Evolutionary conservation across 352 stramenopile species (phyloP), one percentile per base, ranked within the genome.

Genomic region (Plasmopara halstedii): DNA sequence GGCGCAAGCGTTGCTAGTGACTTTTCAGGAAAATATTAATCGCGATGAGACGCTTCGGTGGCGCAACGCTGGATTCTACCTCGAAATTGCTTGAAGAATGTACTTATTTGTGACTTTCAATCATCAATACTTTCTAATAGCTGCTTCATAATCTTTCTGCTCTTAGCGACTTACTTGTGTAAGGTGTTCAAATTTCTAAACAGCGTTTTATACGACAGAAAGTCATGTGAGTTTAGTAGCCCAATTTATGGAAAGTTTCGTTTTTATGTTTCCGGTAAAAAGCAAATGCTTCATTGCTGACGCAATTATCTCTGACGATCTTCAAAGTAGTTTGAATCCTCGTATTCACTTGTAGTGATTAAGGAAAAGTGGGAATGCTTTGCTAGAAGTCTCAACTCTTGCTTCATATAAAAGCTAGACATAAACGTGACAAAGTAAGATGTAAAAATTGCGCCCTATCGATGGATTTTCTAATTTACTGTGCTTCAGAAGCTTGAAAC

Each of bases 381-480:
- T n/a, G n/a, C n/a, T n/a, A n/a, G n/a, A n/a, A 25, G 7, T 11
- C 20, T 39, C 33, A 4, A 39, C 33, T 11, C 20, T 22, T 21
- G n/a, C n/a, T n/a, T n/a, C n/a, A n/a, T 23, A 39, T 17, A 22
- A 20, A 10, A 4, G 4, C 23, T 4, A 27, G 23, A 8, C 25
- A 6, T 10, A 29, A 20, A 21, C 51, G 17, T 42, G 29, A 18
- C 29, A 29, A 42, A 11, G 19, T 32, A 42, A 25, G 20, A 5
- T n/a, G n/a, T n/a, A 18, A 31, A 20, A 18, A 6, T 11, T 44
- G 43, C 48, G 53, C 23, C 35, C 18, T n/a, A 18, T 11, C n/a
- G 8, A 29, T 50, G 54, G 54, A 62, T 62, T 62, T 62, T 62
- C 54, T 58, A n/a, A n/a, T n/a, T n/a, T n/a, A n/a, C 25, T 2